Conservation (phyloP, 257 asterid species). For the Verbascum thapsus region DNA sequence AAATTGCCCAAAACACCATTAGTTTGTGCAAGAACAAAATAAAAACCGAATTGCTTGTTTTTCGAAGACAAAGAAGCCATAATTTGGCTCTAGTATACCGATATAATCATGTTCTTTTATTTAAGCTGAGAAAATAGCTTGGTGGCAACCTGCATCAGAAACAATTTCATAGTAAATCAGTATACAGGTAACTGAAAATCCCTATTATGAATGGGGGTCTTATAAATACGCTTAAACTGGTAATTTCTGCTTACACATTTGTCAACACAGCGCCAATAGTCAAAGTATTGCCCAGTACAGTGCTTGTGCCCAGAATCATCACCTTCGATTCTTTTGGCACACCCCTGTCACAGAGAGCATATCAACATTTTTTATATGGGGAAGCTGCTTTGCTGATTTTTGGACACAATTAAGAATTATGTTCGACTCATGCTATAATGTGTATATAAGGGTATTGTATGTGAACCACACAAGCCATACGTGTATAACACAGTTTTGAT, state of each 20-base stretch:
- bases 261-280: conserved; percentile 83
- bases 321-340: conserved; percentile 63
- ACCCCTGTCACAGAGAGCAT: conserved; percentile 42
- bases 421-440: too few species aligned
- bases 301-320: conserved; percentile 80
- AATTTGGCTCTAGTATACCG: conserved; percentile 24
- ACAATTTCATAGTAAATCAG: conserved; percentile 25
- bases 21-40: conserved; percentile 30
- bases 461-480: neutral
- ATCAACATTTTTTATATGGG: conserved; percentile 5
- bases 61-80: conserved; percentile 20
- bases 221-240: too few species aligned
- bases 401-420: neutral
- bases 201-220: neutral
- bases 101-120: conserved; percentile 35
- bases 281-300: conserved; percentile 90
- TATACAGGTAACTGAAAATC: neutral
- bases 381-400: neutral
- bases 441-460: neutral
- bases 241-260: conserved; percentile 49
- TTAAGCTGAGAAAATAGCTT: conserved; percentile 57
- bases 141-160: conserved; percentile 37
- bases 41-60: conserved; percentile 22
- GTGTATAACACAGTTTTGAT: neutral
- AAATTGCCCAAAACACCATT: conserved; percentile 26